Base-by-base conservation (phyloP, 2,329 filamentous ascomycete genomes). In the Aspergillus sp. region DNA sequence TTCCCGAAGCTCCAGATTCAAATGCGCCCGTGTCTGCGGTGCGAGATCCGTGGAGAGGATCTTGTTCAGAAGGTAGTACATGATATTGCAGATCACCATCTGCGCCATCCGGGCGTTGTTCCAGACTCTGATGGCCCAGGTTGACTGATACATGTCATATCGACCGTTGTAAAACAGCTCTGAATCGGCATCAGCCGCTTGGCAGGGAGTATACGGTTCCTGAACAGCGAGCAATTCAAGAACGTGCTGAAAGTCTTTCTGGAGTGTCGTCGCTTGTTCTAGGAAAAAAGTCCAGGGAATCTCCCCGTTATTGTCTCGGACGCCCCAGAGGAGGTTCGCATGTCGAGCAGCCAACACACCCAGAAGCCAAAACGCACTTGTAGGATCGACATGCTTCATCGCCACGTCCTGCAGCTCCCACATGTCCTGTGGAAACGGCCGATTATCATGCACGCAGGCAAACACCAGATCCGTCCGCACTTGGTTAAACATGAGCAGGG, bases 401-500 rank as follows among this genome's bases (percentile, higher is more conserved):
- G 68, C 68, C 41, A 67, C 68, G 28, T 67, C 66, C 25, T 69
- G 65, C 19, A 71, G 52, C 52, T 61, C 62, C 7, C 23, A 38
- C 50, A 71, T 54, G 11, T 68, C 66, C 31, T 56, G 23, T 1
- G 68, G 65, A 19, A 70, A 67, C 3, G 66, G 66, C 19, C 61
- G 41, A 22, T 30, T 34, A 4, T 11, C 23, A 41, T 68, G 63
- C 7, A 69, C 15, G 55, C 67, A 70, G 38, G 64, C 64, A 45
- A 63, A 45, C 5, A 64, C 45, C 51, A 70, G 52, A 57, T 72
- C 70, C 3, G 68, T 64, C 11, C 70, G 68, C 9, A 71, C 69
- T 53, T 72, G 70, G 8, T 65, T 69, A 46, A 72, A 72, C 65
- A 71, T 69, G 25, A 63, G 52, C 7, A 70, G 63, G 1, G 65